Base-by-base conservation (phyloP, 2,329 filamentous ascomycete species). In the Colletotrichum tamarilloi region DNA sequence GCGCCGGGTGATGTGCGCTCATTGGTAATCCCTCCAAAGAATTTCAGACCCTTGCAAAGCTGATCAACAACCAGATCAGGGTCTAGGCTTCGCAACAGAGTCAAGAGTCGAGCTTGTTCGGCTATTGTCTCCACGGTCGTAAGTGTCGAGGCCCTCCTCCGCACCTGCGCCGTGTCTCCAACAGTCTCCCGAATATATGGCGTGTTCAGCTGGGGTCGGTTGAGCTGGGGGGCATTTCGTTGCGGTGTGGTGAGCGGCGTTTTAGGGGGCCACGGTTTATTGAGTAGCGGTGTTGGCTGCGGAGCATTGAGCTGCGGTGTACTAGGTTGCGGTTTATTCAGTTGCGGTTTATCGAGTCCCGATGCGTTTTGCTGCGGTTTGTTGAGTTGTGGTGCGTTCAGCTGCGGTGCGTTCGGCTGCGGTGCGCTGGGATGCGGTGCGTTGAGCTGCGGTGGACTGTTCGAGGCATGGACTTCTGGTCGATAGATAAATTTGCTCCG, bases 11-110 rank as follows among this genome's bases (percentile, higher is more conserved):
- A 84, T n/a, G 89, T 86, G 8, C 87, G 87, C 5, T 86, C 87
- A 32, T 86, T 87, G 49, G 89, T 88, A 58, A 89, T 85, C 30
- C 90, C 89, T 8, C 91, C 90, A 79, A 92, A 92, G 76, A 90
- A 92, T n/a, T 88, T 86, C 67, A 92, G 78, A 2, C 89, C 90
- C 76, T 88, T 91, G 77, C 89, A 92, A 42, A 92, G 82, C 77
- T 91, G 90, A 73, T 92, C 89, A 24, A 92, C 90, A 0, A 92
- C 88, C 3, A 85, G 82, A 9, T 85, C 77, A 11, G 90, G 90
- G 75, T 89, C 85, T 12, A 92, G 81, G 55, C 85, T 88, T 60
- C 87, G 85, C 24, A 92, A 80, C 14, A 92, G 81, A 5, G 87
- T 88, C 58, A 92, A 81, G 2, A 92, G 82, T 35, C 91, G 87